Base-by-base conservation (phyloP, 306 rosid genomes). In the Fragaria ananassa region DNA sequence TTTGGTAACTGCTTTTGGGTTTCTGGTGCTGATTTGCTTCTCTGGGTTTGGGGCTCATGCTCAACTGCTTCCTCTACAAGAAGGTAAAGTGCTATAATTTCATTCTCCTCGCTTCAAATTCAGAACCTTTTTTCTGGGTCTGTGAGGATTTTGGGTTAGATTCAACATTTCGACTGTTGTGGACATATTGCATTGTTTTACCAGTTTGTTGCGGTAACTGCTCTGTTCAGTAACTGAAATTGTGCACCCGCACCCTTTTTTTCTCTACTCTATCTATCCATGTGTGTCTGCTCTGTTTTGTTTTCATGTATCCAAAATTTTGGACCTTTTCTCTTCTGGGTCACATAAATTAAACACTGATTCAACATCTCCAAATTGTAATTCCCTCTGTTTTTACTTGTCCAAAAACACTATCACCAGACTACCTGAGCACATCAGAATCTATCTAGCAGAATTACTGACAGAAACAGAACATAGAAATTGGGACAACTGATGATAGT, bases 31-130 rank as follows among this genome's bases (percentile, higher is more conserved):
- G 67, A 84, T 75, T 84, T 83, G 70, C 86, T 77, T 85, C 83
- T 23, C 53, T 0, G 45, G 75, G 18, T 88, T 86, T 71, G 82
- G 84, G 68, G 84, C 93, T 71, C 70, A 80, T 79, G 93, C 97
- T 68, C 87, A 88, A 83, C 85, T 77, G 67, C 21, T 93, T 18
- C 91, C 97, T 34, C 72, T 76, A 70, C 80, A 85, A n/a, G 98
- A 93, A 93, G 97, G 98, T 93, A 61, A 60, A 60, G 76, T 73
- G 4, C 53, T 1, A 8, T 1, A 35, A 35, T 35, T 1, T 7
- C 8, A 6, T 57, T 18, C 2, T 46, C 23, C 31, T 79, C 47
- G 15, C 2, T 7, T 57, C 3, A 47, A 25, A 4, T 0, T 25
- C 23, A 13, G 7, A 23, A 41, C 4, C 14, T 8, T 56, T 39